Evolutionary conservation across 2,329 filamentous ascomycete genomes (phyloP), one percentile per base, ranked within the genome.

Genomic region (Sporothrix protearum): DNA sequence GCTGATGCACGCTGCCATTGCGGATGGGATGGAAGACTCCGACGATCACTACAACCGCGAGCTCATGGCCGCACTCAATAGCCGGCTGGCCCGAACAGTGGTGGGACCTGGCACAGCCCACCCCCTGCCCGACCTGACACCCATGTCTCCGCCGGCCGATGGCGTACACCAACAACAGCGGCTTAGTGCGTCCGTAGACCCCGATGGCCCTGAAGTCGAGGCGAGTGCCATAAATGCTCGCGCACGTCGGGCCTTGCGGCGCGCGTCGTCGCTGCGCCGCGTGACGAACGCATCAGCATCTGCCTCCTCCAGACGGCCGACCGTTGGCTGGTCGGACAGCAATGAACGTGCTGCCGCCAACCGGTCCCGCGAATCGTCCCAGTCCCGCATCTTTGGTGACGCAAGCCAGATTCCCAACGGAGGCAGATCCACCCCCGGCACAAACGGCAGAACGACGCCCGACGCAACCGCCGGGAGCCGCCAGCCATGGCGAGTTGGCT

Each of bases 341-440:
- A 55, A 71, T 14, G 61, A 68, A 22, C 47, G 39, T 2, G 28
- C 49, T 2, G 28, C 49, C 33, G 8, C 22, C 16, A 47, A 30
- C 42, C 57, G 57, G 64, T 64, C 71, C 16, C 53, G 55, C 30
- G 42, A 36, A 19, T 69, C 53, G 19, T 45, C 59, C n/a, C 55
- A 71, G 67, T 73, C 71, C 16, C 71, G 71, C 22, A 59, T 73
- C 10, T 71, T 73, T 30, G 71, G 69, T 49, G 66, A 73, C 16
- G 19, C 47, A 25, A 68, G 51, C 57, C 68, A 61, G 51, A 70
- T 72, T 10, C 69, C 36, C 22, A 47, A 22, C 22, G 61, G 61
- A 14, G 59, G 33, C 45, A 8, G 12, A n/a, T 25, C 28, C 19
- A 55, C 47, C 2, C 53, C 55, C 39, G 55, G 30, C 64, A 39